Conservation (phyloP, 371 early-diverging fungal species). For the Mucor racemosus region DNA sequence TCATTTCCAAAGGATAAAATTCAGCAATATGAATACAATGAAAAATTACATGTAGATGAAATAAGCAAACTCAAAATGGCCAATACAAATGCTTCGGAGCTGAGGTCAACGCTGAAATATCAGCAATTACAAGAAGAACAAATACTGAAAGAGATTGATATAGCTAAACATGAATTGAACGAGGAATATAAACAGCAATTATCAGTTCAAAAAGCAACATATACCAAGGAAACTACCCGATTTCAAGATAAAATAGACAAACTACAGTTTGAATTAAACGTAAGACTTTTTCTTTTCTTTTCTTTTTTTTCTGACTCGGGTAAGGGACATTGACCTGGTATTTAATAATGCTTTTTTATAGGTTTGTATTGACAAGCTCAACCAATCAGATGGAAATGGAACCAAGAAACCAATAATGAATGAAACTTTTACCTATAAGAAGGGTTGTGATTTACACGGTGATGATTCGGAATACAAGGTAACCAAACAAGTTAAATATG, state of each 20-base stretch:
- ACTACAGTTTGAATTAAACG: slow-evolving; percentile 4
- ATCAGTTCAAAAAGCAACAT: background rate
- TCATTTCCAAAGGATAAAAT: background rate
- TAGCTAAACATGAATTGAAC: background rate
- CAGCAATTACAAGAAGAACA: background rate
- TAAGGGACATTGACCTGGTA: background rate
- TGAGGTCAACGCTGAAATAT: background rate
- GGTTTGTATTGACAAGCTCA: slow-evolving; percentile 1
- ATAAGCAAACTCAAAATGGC: background rate
- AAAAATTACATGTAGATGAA: background rate
- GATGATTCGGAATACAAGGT: slow-evolving; percentile 3
- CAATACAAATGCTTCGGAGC: background rate
- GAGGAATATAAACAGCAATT: background rate
- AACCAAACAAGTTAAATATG: background rate
- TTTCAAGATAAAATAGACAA: background rate
- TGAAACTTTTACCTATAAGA: slow-evolving; percentile 5
- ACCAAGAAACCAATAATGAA: background rate
- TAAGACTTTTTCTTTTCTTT: background rate
- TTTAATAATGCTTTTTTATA: background rate
- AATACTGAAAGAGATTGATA: background rate
- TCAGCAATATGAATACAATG: background rate
- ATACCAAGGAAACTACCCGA: background rate
- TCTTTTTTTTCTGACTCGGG: slow-evolving; percentile 2
- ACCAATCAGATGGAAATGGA: background rate
- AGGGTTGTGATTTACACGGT: background rate